A percentile compares a stretch with the other conserved stretches of the same genome.
Evolutionary conservation across 139 green algal genomes (phyloP).

Genomic region (Pleodorina starrii): DNA sequence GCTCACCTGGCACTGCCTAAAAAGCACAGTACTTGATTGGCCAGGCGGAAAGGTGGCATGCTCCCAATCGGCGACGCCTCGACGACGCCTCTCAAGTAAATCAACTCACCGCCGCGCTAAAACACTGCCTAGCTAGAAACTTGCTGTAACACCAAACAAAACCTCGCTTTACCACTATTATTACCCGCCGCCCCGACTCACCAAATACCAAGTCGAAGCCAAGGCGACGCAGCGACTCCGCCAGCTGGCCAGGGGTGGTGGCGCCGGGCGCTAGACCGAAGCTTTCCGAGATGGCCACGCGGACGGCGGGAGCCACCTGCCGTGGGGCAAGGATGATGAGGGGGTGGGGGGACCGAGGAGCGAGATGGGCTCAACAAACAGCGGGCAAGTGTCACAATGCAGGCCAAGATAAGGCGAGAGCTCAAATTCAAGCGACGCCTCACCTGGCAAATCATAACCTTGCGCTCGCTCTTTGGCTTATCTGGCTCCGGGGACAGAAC

Average conservation of each 20-base stretch:
- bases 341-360: neutral
- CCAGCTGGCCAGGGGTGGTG: conserved; percentile 68
- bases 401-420: conserved; percentile 63
- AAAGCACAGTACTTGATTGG: too few relatives aligned
- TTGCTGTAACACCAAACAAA: too few relatives aligned
- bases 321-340: conserved; percentile 6
- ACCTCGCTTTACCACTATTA: too few relatives aligned
- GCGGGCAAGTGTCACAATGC: conserved; percentile 12
- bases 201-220: conserved; percentile 85
- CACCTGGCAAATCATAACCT: conserved; percentile 62
- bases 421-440: conserved; percentile 70
- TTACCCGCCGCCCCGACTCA: conserved; percentile 30
- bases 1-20: too few relatives aligned
- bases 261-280: conserved; percentile 66
- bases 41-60: too few relatives aligned
- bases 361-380: too few relatives aligned
- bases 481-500: too few relatives aligned
- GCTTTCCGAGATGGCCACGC: conserved; percentile 74
- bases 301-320: conserved; percentile 76
- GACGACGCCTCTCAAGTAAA: too few relatives aligned
- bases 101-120: too few relatives aligned
- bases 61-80: too few relatives aligned
- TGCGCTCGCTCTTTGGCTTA: conserved; percentile 29
- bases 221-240: conserved; percentile 67
- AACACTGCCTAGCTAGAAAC: too few relatives aligned